Conservation (phyloP, 1,139 yeast genomes). For the Blastobotrys elegans region DNA sequence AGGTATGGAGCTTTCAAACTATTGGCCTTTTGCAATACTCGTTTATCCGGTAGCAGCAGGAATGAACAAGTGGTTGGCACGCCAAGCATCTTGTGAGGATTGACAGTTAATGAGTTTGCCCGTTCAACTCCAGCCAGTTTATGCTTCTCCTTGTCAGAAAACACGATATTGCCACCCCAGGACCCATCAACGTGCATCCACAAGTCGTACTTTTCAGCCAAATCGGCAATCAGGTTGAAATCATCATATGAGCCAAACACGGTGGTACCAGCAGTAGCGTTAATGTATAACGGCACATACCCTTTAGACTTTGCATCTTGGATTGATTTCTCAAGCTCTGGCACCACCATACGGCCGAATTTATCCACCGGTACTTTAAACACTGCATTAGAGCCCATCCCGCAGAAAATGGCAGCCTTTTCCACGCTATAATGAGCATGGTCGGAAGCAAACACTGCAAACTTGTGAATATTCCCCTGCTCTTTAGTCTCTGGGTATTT, state of each 20-base stretch:
- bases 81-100: slow-evolving; percentile 90
- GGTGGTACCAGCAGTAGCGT: slow-evolving; percentile 87
- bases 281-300: slow-evolving; percentile 66
- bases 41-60: slow-evolving; percentile 63
- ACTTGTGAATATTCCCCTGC: slow-evolving; percentile 52
- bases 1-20: slow-evolving; percentile 76
- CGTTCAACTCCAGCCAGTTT: slow-evolving; percentile 55
- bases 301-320: slow-evolving; percentile 46
- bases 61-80: slow-evolving; percentile 86
- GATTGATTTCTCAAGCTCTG: slow-evolving; percentile 46
- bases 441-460: slow-evolving; percentile 65
- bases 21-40: slow-evolving; percentile 64
- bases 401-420: slow-evolving; percentile 74
- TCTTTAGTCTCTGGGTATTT: slow-evolving; percentile 66
- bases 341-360: slow-evolving; percentile 54
- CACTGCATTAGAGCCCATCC: slow-evolving; percentile 61
- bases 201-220: slow-evolving; percentile 50
- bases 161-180: slow-evolving; percentile 85
- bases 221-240: slow-evolving; percentile 47
- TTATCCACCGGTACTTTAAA: slow-evolving; percentile 56
- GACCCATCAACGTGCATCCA: slow-evolving; percentile 90
- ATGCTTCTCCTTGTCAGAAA: slow-evolving; percentile 47
- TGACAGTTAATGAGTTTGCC: slow-evolving; percentile 77
- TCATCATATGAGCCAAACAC: slow-evolving; percentile 83
- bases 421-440: slow-evolving; percentile 82